phyloP scores from a whole-genome alignment of 2,329 filamentous ascomycete species.

The Fusarium stilboides region DNA sequence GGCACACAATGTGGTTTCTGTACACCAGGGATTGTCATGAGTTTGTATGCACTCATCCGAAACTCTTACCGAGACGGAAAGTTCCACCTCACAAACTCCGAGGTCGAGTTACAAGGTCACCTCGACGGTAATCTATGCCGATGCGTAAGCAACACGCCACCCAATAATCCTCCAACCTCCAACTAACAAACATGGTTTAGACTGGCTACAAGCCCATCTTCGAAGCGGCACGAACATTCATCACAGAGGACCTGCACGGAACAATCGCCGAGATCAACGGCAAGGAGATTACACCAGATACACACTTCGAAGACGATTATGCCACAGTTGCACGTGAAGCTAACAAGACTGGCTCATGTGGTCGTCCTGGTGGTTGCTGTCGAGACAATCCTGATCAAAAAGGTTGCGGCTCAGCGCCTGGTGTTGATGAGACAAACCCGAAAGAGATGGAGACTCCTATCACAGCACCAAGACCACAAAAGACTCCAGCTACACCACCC shows the following conservation, averaged over 20 bases:
- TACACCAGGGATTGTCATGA: slow-evolving; percentile 8
- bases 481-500: not conserved
- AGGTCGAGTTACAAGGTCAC: slow-evolving; percentile 2
- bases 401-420: not conserved
- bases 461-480: not conserved
- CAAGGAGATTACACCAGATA: not conserved
- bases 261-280: slow-evolving; percentile 1
- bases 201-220: slow-evolving; percentile 15
- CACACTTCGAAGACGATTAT: not conserved
- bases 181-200: not conserved
- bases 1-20: slow-evolving; percentile 1
- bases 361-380: not conserved
- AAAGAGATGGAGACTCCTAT: slow-evolving; percentile 3
- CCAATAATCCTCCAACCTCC: rapidly evolving
- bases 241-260: slow-evolving; percentile 13
- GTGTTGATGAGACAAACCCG: not conserved
- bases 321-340: not conserved
- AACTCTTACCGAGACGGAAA: slow-evolving; percentile 6
- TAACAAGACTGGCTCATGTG: not conserved
- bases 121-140: slow-evolving; percentile 1
- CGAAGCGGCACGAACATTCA: slow-evolving; percentile 11
- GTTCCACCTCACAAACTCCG: slow-evolving; percentile 8
- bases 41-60: slow-evolving; percentile 9
- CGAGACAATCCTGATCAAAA: not conserved
- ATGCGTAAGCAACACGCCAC: not conserved